These are phyloP conservation scores for Suaeda aralocaspica DNA, from an alignment of 148 eudicot genomes.

Conservation along the genomic window DNA sequence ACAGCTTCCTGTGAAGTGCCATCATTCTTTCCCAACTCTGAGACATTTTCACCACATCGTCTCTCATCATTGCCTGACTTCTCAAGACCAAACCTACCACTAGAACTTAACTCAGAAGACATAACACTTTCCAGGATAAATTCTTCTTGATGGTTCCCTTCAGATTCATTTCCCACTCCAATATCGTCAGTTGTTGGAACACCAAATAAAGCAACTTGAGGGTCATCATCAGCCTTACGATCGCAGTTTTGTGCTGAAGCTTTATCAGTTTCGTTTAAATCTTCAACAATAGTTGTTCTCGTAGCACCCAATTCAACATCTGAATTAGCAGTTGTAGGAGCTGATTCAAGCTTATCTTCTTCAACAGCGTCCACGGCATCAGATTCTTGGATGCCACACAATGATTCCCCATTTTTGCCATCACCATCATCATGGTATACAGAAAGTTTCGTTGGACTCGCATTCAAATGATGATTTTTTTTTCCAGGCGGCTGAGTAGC, in stretches of 20 bases:
- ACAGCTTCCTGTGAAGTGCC: constrained; percentile 22
- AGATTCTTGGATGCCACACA: constrained; percentile 13
- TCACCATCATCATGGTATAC: constrained; percentile 18
- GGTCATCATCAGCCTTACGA: constrained; percentile 25
- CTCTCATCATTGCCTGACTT: constrained; percentile 23
- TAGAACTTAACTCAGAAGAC: background rate
- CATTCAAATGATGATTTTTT: constrained; percentile 20
- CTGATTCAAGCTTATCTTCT: constrained; percentile 19
- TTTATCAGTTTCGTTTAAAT: constrained; percentile 24
- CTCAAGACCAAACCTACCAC: constrained; percentile 18
- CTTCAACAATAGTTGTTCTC: constrained; percentile 7
- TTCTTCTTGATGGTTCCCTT: constrained; percentile 10
- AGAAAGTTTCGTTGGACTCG: constrained; percentile 23
- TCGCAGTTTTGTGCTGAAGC: constrained; percentile 6
- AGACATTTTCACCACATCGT: constrained; percentile 20
- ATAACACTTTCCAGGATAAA: constrained; percentile 9
- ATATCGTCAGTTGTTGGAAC: constrained; percentile 10
- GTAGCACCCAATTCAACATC: constrained; percentile 12
- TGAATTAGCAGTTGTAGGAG: constrained; percentile 2
- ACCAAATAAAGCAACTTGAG: background rate
- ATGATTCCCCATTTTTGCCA: constrained; percentile 22
- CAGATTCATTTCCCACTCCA: background rate
- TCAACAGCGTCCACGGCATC: constrained; percentile 27
- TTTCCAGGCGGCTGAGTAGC: constrained; percentile 25
- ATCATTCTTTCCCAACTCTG: constrained; percentile 24